phyloP scores from a whole-genome alignment of 2,329 filamentous ascomycete species.

The Podosphaera leucotricha region DNA sequence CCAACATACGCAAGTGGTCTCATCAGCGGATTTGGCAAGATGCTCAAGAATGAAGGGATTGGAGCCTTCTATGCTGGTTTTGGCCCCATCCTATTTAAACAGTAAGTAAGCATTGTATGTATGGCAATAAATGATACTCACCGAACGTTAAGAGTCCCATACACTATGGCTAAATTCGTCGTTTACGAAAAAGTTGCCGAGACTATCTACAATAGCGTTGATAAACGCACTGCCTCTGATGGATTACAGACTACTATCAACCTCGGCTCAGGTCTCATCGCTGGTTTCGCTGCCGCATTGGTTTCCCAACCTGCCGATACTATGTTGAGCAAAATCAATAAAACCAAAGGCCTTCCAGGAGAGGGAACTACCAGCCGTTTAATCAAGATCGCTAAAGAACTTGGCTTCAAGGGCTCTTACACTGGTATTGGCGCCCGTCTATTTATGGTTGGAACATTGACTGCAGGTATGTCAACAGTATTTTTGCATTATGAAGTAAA shows the following conservation, averaged over 20 bases:
- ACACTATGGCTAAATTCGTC: constrained; percentile 91
- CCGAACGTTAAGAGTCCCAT: constrained; percentile 40
- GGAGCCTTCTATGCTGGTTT: constrained; percentile 82
- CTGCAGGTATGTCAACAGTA: constrained; percentile 4
- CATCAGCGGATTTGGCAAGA: constrained; percentile 59
- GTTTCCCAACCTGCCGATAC: constrained; percentile 81
- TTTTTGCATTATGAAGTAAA: constrained; percentile 3
- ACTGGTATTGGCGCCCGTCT: constrained; percentile 60
- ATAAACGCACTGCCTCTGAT: constrained; percentile 47
- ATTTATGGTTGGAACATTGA: constrained; percentile 29
- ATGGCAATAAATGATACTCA: constrained; percentile 4
- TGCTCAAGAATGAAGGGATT: constrained; percentile 58
- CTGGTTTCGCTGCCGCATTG: constrained; percentile 67
- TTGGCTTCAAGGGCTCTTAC: constrained; percentile 57
- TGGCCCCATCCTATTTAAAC: constrained; percentile 66
- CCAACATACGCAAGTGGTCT: constrained; percentile 67
- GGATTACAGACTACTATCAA: constrained; percentile 58
- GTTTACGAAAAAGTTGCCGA: constrained; percentile 78
- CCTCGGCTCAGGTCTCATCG: constrained; percentile 53
- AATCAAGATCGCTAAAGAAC: constrained; percentile 73
- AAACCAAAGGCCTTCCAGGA: constrained; percentile 69
- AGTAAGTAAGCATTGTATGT: constrained; percentile 23
- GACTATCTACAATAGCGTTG: constrained; percentile 39
- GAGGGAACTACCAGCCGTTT: constrained; percentile 61
- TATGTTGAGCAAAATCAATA: constrained; percentile 93